Evolutionary conservation across 1,139 yeast genomes (phyloP).

Genomic region (Geotrichum siamense): DNA sequence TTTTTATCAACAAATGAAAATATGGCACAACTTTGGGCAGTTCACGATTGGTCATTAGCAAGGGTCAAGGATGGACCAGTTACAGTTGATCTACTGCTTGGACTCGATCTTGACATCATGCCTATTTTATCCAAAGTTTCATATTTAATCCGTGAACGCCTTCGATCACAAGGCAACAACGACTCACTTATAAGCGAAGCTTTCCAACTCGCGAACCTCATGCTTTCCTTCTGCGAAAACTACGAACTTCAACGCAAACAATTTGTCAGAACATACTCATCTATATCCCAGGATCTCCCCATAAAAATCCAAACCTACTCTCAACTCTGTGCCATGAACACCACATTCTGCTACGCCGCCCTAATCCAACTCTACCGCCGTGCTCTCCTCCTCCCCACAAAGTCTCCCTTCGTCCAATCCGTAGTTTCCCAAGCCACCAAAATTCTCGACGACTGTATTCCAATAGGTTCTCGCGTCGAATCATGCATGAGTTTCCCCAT

Average conservation of each 20-base stretch:
- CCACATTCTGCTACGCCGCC: conserved; percentile 46
- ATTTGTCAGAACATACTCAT: conserved; percentile 17
- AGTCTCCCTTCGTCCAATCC: conserved; percentile 42
- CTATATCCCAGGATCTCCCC: conserved; percentile 8
- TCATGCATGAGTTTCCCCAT: conserved; percentile 48
- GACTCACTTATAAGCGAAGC: conserved; percentile 24
- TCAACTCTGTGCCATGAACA: conserved; percentile 45
- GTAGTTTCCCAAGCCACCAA: conserved; percentile 39
- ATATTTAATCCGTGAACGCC: conserved; percentile 36
- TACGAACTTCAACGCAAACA: conserved; percentile 20
- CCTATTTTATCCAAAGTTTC: conserved; percentile 46
- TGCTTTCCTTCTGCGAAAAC: conserved; percentile 24
- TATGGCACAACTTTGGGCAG: conserved; percentile 27
- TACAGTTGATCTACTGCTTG: conserved; percentile 47
- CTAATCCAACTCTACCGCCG: conserved; percentile 47
- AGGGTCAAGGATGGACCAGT: conserved; percentile 20
- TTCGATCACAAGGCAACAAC: conserved; percentile 18
- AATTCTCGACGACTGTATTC: conserved; percentile 38
- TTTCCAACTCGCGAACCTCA: conserved; percentile 24
- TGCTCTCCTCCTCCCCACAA: conserved; percentile 41
- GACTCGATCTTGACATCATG: conserved; percentile 47
- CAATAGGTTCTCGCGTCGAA: conserved; percentile 43
- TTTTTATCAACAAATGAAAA: conserved; percentile 25
- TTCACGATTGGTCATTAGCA: conserved; percentile 22
- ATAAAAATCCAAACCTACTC: conserved; percentile 29